Evolutionary conservation across 1,284 basidiomycete genomes (phyloP).

Genomic region (Rugiboletus extremiorientalis): DNA sequence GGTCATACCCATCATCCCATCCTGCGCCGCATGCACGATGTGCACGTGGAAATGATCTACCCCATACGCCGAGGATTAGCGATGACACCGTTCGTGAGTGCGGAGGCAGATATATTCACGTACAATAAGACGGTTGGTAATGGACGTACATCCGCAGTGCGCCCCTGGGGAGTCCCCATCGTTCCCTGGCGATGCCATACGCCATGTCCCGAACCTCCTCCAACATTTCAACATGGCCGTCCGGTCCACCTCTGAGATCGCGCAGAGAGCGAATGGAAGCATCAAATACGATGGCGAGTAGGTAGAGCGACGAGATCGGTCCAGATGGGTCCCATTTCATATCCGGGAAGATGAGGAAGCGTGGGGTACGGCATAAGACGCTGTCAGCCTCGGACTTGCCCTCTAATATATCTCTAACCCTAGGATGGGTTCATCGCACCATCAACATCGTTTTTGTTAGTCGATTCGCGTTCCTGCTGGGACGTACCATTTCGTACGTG

Average conservation of each 20-base stretch:
- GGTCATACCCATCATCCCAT: slow-evolving; percentile 66
- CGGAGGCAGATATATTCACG: slow-evolving; percentile 33
- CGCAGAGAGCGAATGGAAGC: slow-evolving; percentile 64
- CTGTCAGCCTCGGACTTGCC: slow-evolving; percentile 75
- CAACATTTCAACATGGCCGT: slow-evolving; percentile 68
- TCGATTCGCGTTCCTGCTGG: neutral
- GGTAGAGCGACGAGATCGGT: slow-evolving; percentile 63
- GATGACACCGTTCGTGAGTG: neutral
- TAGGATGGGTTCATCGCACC: slow-evolving; percentile 30
- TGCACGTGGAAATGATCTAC: slow-evolving; percentile 97
- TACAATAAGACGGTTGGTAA: slow-evolving; percentile 96
- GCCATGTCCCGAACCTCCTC: slow-evolving; percentile 62
- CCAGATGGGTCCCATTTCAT: slow-evolving; percentile 91
- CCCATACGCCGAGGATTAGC: neutral
- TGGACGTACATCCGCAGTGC: slow-evolving; percentile 85
- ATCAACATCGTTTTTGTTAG: neutral
- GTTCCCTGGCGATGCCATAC: slow-evolving; percentile 50
- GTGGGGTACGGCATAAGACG: slow-evolving; percentile 20
- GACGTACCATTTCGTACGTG: slow-evolving; percentile 77
- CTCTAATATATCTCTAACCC: slow-evolving; percentile 87
- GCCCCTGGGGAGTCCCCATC: slow-evolving; percentile 60
- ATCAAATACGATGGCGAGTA: slow-evolving; percentile 68
- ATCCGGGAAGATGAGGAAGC: slow-evolving; percentile 84
- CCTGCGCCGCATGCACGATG: slow-evolving; percentile 75
- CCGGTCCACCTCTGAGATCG: slow-evolving; percentile 57